Conservation (phyloP, 2,329 filamentous ascomycete genomes). For the Neofusicoccum laricinum region DNA sequence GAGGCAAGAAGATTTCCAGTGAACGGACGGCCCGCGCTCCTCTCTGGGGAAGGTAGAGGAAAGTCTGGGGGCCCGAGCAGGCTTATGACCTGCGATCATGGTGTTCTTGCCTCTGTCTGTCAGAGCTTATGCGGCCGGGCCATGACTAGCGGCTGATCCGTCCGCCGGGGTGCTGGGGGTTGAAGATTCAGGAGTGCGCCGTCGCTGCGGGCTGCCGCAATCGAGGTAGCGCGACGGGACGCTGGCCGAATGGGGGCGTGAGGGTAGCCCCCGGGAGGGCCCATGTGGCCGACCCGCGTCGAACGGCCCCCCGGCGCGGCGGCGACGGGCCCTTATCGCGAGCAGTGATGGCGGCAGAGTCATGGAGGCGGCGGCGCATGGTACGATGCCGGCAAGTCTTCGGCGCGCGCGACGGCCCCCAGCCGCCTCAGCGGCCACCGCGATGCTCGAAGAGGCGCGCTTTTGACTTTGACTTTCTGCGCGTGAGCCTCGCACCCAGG, state of each 20-base stretch:
- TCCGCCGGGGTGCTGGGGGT: neutral
- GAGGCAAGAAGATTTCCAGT: neutral
- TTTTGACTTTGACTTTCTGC: too few relatives aligned
- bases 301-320: neutral
- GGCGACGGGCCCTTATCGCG: neutral
- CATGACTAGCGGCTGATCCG: constrained; percentile 4
- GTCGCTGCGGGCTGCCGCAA: constrained; percentile 6
- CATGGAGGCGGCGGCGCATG: neutral
- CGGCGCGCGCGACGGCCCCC: neutral
- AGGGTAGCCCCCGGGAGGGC: neutral
- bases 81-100: neutral
- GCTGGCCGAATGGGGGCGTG: neutral
- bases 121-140: neutral
- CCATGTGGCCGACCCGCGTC: neutral
- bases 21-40: neutral
- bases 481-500: too few relatives aligned
- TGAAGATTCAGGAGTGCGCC: constrained; percentile 7
- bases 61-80: neutral
- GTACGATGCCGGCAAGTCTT: neutral
- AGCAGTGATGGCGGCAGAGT: neutral
- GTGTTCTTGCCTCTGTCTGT: neutral
- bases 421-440: neutral
- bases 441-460: too few relatives aligned
- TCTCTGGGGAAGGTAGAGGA: neutral
- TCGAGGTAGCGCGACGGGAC: neutral